These are phyloP conservation scores for Pseudogymnoascus sp. DNA, from an alignment of 2,329 filamentous ascomycete genomes.

Conservation along the genomic window DNA sequence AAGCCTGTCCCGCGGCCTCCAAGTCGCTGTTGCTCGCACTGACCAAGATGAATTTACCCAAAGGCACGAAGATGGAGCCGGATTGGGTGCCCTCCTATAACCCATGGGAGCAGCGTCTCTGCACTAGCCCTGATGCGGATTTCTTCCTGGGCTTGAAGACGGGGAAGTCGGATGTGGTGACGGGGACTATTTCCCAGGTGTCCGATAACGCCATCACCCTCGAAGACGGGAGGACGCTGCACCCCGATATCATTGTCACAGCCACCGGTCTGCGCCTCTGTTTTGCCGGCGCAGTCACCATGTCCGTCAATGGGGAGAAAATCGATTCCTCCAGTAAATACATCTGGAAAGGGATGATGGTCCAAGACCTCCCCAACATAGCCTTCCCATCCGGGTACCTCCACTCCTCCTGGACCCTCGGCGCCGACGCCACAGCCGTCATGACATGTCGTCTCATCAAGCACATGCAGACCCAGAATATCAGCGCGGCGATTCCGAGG, in stretches of 20 bases:
- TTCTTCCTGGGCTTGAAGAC: slow-evolving; percentile 36
- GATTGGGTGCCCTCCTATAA: slow-evolving; percentile 48
- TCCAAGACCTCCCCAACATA: slow-evolving; percentile 55
- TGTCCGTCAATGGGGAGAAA: slow-evolving; percentile 43
- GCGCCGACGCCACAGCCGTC: slow-evolving; percentile 45
- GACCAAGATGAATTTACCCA: slow-evolving; percentile 41
- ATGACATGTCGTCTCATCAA: slow-evolving; percentile 44
- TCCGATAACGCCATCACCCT: slow-evolving; percentile 38
- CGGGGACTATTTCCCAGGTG: slow-evolving; percentile 39
- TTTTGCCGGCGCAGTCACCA: slow-evolving; percentile 44
- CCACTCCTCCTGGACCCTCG: slow-evolving; percentile 54
- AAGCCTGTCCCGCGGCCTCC: slow-evolving; percentile 38
- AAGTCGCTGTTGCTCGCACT: slow-evolving; percentile 35
- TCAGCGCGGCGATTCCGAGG: slow-evolving; percentile 37
- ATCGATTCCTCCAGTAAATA: slow-evolving; percentile 39
- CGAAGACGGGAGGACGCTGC: slow-evolving; percentile 36
- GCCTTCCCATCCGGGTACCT: slow-evolving; percentile 52
- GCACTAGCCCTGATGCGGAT: slow-evolving; percentile 43
- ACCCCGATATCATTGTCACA: slow-evolving; percentile 55
- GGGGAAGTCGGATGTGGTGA: slow-evolving; percentile 36
- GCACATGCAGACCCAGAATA: slow-evolving; percentile 38
- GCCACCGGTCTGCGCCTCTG: slow-evolving; percentile 54
- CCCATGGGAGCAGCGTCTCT: slow-evolving; percentile 63
- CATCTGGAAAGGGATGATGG: slow-evolving; percentile 53
- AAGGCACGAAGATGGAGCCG: slow-evolving; percentile 39